These are phyloP conservation scores for Lyophyllum atratum DNA, from an alignment of 768 basidiomycete species.

Conservation along the genomic window DNA sequence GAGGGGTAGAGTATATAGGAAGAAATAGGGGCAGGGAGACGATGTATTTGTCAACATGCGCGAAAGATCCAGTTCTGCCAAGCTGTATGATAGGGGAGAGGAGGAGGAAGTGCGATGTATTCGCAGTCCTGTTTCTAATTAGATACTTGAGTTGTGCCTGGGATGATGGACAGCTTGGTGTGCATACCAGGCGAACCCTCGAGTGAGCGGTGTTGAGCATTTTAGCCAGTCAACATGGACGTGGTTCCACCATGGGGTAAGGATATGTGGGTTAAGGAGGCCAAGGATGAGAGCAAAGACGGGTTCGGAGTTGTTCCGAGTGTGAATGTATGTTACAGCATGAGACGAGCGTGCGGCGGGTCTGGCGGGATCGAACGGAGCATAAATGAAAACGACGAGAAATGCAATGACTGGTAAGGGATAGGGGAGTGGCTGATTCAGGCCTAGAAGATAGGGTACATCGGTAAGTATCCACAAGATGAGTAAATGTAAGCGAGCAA, in stretches of 20 bases:
- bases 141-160: too few relatives aligned
- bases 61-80: neutral
- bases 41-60: neutral
- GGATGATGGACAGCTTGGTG: too few relatives aligned
- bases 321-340: neutral
- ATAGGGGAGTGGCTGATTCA: neutral
- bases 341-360: neutral
- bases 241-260: too few relatives aligned
- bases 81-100: neutral
- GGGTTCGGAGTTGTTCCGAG: neutral
- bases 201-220: too few relatives aligned
- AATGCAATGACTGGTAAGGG: neutral
- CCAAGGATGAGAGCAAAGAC: neutral
- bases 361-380: neutral
- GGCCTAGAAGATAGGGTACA: too few relatives aligned
- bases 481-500: neutral
- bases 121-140: too few relatives aligned
- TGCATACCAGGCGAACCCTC: too few relatives aligned
- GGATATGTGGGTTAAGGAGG: too few relatives aligned
- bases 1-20: neutral
- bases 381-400: neutral
- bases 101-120: too few relatives aligned
- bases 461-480: neutral
- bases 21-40: neutral
- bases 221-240: too few relatives aligned